Evolutionary conservation across 1,139 yeast species (phyloP), one percentile per base, ranked within the genome.

Genomic region (Hanseniaspora sp.): DNA sequence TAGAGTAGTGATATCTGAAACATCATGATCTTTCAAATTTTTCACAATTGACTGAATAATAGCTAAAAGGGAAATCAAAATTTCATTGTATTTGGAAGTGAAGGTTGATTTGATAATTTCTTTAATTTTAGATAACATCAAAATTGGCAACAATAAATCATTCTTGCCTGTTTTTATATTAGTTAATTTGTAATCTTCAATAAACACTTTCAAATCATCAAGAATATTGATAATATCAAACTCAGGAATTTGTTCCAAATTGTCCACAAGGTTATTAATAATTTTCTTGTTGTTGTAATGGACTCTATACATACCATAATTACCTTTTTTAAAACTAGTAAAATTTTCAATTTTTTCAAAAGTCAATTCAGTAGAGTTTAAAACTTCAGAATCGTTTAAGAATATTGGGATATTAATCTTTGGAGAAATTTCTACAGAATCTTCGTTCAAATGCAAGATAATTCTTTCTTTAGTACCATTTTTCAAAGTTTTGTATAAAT

Each of bases 231-330:
- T 56, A 5, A 69, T 35, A 51, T 69, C 70, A 5, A 58, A 18
- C 4, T 59, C 60, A 1, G 65, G 54, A 11, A 71, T 47, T n/a
- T 42, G 49, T 1, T 64, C 63, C 5, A 68, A 62, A 8, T 42
- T 57, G 64, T 4, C 62, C 53, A 39, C 62, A 54, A 18, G 76
- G 61, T 30, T 62, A 1, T 67, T 62, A 51, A 71, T 66, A 30
- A 65, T 59, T 29, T 56, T 54, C 3, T 55, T 15, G 29, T 66
- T 58, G 30, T 65, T 66, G 56, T 72, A 72, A 6, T 69, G 64
- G 1, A 68, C 70, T 56, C 75, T 69, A 60, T 73, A 78, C 58
- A 73, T 70, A 3, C 80, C 82, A 23, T 73, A 69, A 55, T 74
- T 69, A 56, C 74, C 72, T 28, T 74, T 65, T 60, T 82, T 82